Percentiles rank a stretch among this genome's conserved stretches.
Conservation (phyloP, 805 yeast genomes). For the Peterozyma toletana region DNA sequence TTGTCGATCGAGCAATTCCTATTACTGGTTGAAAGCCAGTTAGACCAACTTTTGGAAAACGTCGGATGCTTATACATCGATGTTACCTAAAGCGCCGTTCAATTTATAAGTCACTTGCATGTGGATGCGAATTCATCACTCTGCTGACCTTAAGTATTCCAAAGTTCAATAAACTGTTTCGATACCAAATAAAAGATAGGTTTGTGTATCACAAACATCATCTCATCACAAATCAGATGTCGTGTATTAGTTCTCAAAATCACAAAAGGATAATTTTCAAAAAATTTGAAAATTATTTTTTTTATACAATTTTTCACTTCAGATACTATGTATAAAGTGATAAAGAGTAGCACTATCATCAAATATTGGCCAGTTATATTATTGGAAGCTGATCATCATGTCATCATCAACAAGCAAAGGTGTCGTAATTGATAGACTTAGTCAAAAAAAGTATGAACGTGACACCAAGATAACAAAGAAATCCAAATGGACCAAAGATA, state of each 20-base stretch:
- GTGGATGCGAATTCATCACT: too few relatives aligned
- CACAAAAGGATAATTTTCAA: background rate
- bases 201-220: too few relatives aligned
- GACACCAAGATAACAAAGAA: constrained; percentile 16
- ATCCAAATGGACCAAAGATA: constrained; percentile 40
- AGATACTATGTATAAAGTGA: background rate
- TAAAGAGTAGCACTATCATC: too few relatives aligned
- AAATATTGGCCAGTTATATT: too few relatives aligned
- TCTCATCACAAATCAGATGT: too few relatives aligned
- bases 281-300: background rate
- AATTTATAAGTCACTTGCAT: background rate
- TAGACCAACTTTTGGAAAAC: constrained; percentile 4
- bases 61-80: constrained; percentile 3
- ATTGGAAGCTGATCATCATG: background rate
- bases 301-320: background rate
- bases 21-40: background rate
- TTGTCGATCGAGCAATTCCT: background rate
- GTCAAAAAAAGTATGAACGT: constrained; percentile 19
- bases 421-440: too few relatives aligned
- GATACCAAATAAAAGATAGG: too few relatives aligned
- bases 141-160: too few relatives aligned
- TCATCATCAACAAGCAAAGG: background rate
- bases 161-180: too few relatives aligned
- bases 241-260: background rate
- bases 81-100: background rate